Base-by-base conservation (phyloP, 169 alveolate species). In the Plasmodium falciparum region DNA sequence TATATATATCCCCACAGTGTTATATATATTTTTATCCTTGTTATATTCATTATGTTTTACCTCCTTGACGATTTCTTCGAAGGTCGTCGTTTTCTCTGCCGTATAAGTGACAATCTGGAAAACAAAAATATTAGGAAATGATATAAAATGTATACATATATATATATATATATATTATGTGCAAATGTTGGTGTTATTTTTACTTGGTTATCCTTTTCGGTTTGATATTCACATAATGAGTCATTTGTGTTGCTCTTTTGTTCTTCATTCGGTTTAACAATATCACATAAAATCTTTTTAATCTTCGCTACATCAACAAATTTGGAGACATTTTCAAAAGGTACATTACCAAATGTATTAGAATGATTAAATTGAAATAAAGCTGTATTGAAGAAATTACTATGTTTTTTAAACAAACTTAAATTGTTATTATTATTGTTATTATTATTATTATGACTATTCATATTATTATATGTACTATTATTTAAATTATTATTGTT, bases 251-350 rank as follows among this genome's bases (percentile, higher is more conserved):
- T 56, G 45, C 12, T 33, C 26, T 61, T 49, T 24, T 80, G 85
- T 2, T 69, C 59, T 49, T 62, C 90, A n/a, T 45, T 63, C 15
- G 90, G 83, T 67, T 67, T 80, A 24, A 80, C 90, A 33, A 80
- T 69, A 62, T 80, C 73, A 45, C 80, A 80, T 17, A 80, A 49
- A 11, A 80, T 80, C 20, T 80, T 66, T 17, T 80, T 80, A 29
- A 80, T 69, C 59, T 80, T 80, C 1, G 90, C 67, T 45, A 80
- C 90, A 24, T 80, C 90, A 20, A 80, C 90, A 70, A 80, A 80
- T 80, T 80, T 80, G 1, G 90, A 59, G 1, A 80, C 20, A 80
- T 69, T 66, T 43, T 80, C 90, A 43, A 70, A 43, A 26, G 54
- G 33, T 33, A 59, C 59, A 80, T 56, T 52, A 33, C 85, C 90